Conservation (phyloP, 257 asterid genomes). For the Solanum dulcamara region DNA sequence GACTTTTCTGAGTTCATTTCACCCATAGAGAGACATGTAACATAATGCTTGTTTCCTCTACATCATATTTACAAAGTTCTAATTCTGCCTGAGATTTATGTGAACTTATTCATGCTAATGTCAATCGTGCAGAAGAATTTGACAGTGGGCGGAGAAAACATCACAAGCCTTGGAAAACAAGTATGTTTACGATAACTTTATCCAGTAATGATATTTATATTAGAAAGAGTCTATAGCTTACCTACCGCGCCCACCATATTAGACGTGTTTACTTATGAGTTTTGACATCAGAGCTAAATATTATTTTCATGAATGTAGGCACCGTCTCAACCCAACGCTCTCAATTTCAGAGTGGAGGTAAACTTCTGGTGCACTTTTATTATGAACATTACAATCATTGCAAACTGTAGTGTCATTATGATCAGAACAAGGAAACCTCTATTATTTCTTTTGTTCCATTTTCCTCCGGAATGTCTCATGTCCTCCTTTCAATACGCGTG, state of each 20-base stretch:
- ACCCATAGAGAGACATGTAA: neutral
- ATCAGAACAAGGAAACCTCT: too few relatives aligned
- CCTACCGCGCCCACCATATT: neutral
- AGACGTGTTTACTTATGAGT: neutral
- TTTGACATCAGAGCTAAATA: neutral
- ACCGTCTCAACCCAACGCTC: neutral
- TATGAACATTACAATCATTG: neutral
- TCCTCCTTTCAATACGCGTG: too few relatives aligned
- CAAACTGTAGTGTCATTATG: too few relatives aligned
- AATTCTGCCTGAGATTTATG: neutral
- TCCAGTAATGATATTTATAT: neutral
- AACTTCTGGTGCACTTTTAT: conserved; percentile 1
- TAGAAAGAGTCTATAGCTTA: neutral
- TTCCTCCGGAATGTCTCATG: too few relatives aligned
- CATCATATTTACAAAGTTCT: neutral
- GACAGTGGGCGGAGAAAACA: neutral
- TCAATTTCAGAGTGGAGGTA: conserved; percentile 56
- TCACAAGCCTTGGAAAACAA: neutral
- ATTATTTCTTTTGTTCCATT: too few relatives aligned
- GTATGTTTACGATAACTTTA: neutral
- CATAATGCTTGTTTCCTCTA: neutral
- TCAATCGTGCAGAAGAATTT: neutral
- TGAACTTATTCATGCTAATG: neutral
- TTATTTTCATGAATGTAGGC: conserved; percentile 22
- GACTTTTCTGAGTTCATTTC: neutral